Base-by-base conservation (phyloP, 331 rosid species). In the Ulmus americana region DNA sequence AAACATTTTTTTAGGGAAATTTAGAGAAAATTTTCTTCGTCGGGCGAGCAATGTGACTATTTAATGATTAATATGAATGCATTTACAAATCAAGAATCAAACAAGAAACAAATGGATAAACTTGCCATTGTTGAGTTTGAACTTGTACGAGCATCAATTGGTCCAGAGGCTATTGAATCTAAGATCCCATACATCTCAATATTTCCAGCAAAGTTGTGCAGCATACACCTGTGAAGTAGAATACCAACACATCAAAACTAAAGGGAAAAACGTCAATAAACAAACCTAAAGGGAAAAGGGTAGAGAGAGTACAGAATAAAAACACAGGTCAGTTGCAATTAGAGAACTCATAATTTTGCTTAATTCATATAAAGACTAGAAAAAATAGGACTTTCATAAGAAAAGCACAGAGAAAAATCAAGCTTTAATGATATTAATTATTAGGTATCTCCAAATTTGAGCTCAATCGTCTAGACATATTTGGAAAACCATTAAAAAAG, bases 191-290 rank as follows among this genome's bases (percentile, higher is more conserved):
- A 85, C 96, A 88, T 88, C 82, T 88, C 94, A 67, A 82, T 39
- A 12, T 90, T 87, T 77, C 88, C 95, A 38, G 95, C 95, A 70
- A 88, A 85, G 73, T 88, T 88, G 83, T 88, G 95, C 80, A 88
- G 85, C 95, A 88, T 88, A 69, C 95, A 85, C 95, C 91, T 88
- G 91, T 55, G 64, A 39, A 59, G 64, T 65, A 79, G 64, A 70
- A 70, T 12, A 51, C 15, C 16, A 47, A 45, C 53, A 45, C 40
- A 42, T 35, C 68, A 59, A 78, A 60, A 6, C 8, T 49, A 59
- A 59, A 49, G 14, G 42, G 7, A 9, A 20, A 7, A 13, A 48
- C 0, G 6, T 6, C 61, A 55, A 40, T 6, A 58, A 40, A 40
- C 0, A 0, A 28, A 28, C 35, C 35, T 28, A 28, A 28, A 28